Conservation (phyloP, 305 asterid species). For the Plantago coronopus region DNA sequence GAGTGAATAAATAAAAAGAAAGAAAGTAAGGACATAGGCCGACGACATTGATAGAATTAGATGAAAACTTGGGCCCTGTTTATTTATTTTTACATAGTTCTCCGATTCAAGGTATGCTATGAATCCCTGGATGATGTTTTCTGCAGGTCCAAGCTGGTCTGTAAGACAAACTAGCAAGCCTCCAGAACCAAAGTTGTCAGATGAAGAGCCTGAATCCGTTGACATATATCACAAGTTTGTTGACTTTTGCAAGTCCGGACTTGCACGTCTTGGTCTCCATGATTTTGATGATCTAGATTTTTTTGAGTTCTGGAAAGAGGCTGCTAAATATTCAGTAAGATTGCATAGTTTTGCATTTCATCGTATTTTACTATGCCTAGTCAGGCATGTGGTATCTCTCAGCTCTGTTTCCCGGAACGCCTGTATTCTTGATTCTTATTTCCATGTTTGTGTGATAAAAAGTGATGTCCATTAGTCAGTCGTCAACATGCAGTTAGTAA, state of each 20-base stretch:
- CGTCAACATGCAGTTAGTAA: no score
- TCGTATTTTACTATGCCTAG: slow-evolving; percentile 7
- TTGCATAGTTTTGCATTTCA: slow-evolving; percentile 11
- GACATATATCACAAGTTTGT: slow-evolving; percentile 50
- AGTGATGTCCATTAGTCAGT: no score
- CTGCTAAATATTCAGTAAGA: slow-evolving; percentile 61
- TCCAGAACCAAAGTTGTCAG: slow-evolving; percentile 23
- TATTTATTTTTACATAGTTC: no score
- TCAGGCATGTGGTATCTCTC: slow-evolving; percentile 11
- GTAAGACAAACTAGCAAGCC: slow-evolving; percentile 21
- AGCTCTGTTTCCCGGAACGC: slow-evolving; percentile 3
- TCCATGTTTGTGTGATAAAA: neutral
- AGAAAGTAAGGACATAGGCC: neutral
- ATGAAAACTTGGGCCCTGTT: no score
- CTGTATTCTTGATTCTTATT: slow-evolving; percentile 12
- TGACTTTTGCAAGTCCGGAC: slow-evolving; percentile 64
- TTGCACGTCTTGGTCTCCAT: slow-evolving; percentile 57
- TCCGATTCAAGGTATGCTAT: no score
- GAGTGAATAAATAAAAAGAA: neutral
- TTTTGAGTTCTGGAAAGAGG: slow-evolving; percentile 54
- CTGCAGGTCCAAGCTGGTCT: slow-evolving; percentile 42
- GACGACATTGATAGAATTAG: no score
- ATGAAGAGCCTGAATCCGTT: slow-evolving; percentile 25
- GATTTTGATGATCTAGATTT: slow-evolving; percentile 44
- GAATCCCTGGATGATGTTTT: slow-evolving; percentile 10